Conservation (phyloP, 176 grass and related monocot genomes). For the Carex littledalei region DNA sequence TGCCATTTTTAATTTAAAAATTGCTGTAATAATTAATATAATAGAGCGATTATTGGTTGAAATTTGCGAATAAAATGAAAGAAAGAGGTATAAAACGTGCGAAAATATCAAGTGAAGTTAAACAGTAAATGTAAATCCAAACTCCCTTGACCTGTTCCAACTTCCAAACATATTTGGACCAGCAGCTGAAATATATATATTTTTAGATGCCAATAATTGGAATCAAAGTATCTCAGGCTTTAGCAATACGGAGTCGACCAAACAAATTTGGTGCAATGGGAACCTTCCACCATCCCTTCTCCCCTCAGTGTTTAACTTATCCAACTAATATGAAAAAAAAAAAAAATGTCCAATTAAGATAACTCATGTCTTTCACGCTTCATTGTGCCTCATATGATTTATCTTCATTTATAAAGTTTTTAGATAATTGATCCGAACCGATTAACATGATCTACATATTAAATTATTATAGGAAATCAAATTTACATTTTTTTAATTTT, state of each 20-base stretch:
- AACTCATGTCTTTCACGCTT: too few relatives aligned
- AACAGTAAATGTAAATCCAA: background rate
- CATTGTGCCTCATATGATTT: too few relatives aligned
- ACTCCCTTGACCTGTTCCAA: background rate
- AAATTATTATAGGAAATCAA: too few relatives aligned
- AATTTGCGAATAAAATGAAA: background rate
- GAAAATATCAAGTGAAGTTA: background rate
- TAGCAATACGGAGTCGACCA: background rate
- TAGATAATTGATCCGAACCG: too few relatives aligned
- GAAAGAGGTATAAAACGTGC: background rate
- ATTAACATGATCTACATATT: too few relatives aligned
- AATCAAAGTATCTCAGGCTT: background rate
- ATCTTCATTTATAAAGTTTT: too few relatives aligned
- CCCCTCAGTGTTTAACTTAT: background rate
- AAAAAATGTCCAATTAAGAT: too few relatives aligned
- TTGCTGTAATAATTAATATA: background rate
- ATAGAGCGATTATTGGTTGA: background rate
- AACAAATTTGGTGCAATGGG: conserved; percentile 9
- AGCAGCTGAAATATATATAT: background rate
- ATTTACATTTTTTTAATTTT: too few relatives aligned
- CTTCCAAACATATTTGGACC: background rate
- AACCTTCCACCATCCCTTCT: background rate
- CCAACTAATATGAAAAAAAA: too few relatives aligned
- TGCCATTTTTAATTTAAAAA: background rate
- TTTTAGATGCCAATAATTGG: background rate